Percentiles rank a stretch among this genome's conserved stretches.
These are phyloP conservation scores for Epichloe amarillans DNA, from an alignment of 2,329 filamentous ascomycete genomes.

Conservation along the genomic window DNA sequence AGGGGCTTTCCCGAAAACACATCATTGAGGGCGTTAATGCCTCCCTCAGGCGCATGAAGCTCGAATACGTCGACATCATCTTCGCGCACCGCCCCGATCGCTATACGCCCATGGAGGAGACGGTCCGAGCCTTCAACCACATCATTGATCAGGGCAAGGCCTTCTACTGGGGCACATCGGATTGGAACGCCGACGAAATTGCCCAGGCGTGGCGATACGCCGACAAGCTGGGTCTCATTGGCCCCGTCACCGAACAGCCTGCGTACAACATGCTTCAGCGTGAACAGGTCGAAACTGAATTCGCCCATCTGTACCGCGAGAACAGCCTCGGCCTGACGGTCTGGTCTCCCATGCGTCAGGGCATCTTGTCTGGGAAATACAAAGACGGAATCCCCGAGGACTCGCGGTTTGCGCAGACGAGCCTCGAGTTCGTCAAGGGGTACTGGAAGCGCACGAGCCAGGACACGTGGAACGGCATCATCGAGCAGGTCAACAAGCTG, in stretches of 20 bases:
- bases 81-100: slow-evolving; percentile 58
- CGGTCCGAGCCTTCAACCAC: slow-evolving; percentile 57
- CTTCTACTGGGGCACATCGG: slow-evolving; percentile 58
- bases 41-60: slow-evolving; percentile 41
- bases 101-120: slow-evolving; percentile 57
- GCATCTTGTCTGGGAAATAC: slow-evolving; percentile 55
- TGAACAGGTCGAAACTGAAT: slow-evolving; percentile 51
- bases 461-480: slow-evolving; percentile 39
- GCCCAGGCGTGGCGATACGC: slow-evolving; percentile 47
- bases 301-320: slow-evolving; percentile 44
- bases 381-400: slow-evolving; percentile 47
- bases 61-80: slow-evolving; percentile 53
- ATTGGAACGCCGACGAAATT: slow-evolving; percentile 55
- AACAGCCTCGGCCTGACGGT: slow-evolving; percentile 48
- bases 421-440: slow-evolving; percentile 41
- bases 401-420: slow-evolving; percentile 42
- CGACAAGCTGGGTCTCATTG: slow-evolving; percentile 46
- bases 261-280: slow-evolving; percentile 51
- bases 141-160: slow-evolving; percentile 54
- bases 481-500: slow-evolving; percentile 46
- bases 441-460: slow-evolving; percentile 37
- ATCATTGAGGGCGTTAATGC: slow-evolving; percentile 51
- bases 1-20: slow-evolving; percentile 55
- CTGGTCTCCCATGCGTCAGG: slow-evolving; percentile 44
- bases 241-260: slow-evolving; percentile 53